phyloP scores from a whole-genome alignment of 2,329 filamentous ascomycete genomes.

The Penicillium sp. region DNA sequence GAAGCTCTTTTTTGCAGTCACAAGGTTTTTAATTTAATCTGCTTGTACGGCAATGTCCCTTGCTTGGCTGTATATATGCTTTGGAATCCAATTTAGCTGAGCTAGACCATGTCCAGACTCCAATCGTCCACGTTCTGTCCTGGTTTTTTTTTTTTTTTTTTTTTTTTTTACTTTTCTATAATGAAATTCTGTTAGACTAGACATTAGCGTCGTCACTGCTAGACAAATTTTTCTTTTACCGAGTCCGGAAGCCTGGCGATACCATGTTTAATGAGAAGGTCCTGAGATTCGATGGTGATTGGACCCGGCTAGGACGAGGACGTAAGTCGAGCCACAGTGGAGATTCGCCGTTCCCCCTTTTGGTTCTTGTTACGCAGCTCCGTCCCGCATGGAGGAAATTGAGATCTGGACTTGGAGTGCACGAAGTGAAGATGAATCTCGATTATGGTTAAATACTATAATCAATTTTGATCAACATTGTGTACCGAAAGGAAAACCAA shows the following conservation, averaged over 20 bases:
- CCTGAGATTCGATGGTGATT: background rate
- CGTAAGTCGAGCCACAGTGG: background rate
- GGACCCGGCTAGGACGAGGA: background rate
- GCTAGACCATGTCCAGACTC: background rate
- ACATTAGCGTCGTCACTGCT: background rate
- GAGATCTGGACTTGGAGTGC: background rate
- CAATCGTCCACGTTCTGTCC: background rate
- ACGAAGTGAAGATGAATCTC: background rate
- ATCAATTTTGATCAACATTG: background rate
- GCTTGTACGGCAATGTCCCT: conserved; percentile 4
- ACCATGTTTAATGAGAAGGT: background rate
- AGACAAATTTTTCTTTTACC: too few species aligned
- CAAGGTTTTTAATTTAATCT: background rate
- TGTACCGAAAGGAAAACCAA: background rate
- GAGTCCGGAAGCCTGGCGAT: background rate
- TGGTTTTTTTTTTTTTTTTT: background rate
- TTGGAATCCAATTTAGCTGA: background rate
- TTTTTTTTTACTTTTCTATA: background rate
- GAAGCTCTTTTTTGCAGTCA: background rate
- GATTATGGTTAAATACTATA: background rate
- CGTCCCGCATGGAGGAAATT: background rate
- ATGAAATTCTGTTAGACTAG: background rate
- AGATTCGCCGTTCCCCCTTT: background rate
- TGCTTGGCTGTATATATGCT: conserved; percentile 10
- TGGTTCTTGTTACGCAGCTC: background rate